Evolutionary conservation across 805 yeast species (phyloP).

Genomic region (Maudiozyma serrabonitensis): DNA sequence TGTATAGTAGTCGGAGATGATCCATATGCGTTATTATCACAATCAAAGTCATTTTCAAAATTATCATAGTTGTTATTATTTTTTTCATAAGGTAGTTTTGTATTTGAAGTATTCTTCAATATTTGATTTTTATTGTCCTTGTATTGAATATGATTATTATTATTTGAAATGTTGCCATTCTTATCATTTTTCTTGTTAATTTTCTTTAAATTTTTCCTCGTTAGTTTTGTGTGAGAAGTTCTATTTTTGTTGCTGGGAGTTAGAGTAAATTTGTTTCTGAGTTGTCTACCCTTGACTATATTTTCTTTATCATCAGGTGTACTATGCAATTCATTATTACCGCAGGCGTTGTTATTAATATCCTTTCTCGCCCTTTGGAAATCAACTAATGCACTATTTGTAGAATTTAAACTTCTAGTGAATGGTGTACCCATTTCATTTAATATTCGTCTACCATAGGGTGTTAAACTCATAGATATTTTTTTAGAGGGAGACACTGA

Average conservation of each 20-base stretch:
- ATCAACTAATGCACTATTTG: conserved; percentile 27
- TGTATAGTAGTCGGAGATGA: conserved; percentile 31
- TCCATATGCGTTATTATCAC: conserved; percentile 16
- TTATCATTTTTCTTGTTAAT: conserved; percentile 2
- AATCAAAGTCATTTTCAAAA: conserved; percentile 7
- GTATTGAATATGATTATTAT: conserved; percentile 4
- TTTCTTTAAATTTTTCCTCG: not conserved
- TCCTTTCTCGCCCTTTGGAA: conserved; percentile 27
- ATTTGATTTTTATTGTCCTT: not conserved
- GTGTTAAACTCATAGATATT: conserved; percentile 23
- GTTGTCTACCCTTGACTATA: not conserved
- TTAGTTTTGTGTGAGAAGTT: not conserved
- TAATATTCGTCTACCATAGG: conserved; percentile 26
- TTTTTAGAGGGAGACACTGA: conserved; percentile 26
- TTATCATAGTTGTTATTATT: not conserved
- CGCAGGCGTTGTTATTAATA: conserved; percentile 3
- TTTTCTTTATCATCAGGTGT: not conserved
- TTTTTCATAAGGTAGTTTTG: conserved; percentile 1
- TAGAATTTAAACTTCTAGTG: conserved; percentile 12
- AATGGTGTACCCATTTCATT: conserved; percentile 27
- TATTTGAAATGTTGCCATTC: not conserved
- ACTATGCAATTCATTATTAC: not conserved
- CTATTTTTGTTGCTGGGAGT: not conserved
- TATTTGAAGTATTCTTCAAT: not conserved
- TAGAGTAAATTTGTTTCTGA: not conserved